Base-by-base conservation (phyloP, 495 filamentous ascomycete genomes). In the Penicillium maclennaniae region DNA sequence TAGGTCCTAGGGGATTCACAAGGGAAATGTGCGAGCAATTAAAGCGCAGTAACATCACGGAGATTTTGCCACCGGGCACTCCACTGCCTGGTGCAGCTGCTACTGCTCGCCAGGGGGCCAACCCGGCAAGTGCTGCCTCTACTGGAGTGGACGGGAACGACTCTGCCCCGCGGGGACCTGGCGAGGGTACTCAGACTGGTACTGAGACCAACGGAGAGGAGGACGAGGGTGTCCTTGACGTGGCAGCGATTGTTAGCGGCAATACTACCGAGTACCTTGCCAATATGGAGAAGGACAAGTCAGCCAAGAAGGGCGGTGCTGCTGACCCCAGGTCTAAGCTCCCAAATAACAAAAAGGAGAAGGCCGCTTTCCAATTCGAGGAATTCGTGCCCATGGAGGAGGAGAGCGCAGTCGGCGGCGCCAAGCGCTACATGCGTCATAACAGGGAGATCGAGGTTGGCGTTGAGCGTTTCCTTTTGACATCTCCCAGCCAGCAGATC, bases 1-100 rank as follows among this genome's bases (percentile, higher is more conserved):
- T 98, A 9, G 75, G 80, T 37, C 55, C 77, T 3, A 86, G 88
- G 63, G 83, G 81, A 0, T 92, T 93, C 57, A 85, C 83, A 7
- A 69, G 84, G 21, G 89, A 96, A 40, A 95, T 97, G 87, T 93
- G 90, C 43, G 95, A 98, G 75, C 89, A 96, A 70, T 70, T 98
- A 48, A 98, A 98, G 77, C 85, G 82, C 61, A 96, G 84, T 55
- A 73, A 83, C 19, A 88, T 97, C 44, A 92, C 91, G 59, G 93
- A 98, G 68, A 84, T 97, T 45, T 74, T 98, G 12, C 84, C 87
- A 1, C 79, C 83, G 4, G 87, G 84, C 20, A 73, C 77, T 46
- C 69, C 84, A 51, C 42, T 87, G 51, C 79, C 83, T 37, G 72
- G 81, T 45, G 54, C 81, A 58, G 71, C 66, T n/a, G 69, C 67